Conservation (phyloP, 768 basidiomycete genomes). For the Suillus weaverae region DNA sequence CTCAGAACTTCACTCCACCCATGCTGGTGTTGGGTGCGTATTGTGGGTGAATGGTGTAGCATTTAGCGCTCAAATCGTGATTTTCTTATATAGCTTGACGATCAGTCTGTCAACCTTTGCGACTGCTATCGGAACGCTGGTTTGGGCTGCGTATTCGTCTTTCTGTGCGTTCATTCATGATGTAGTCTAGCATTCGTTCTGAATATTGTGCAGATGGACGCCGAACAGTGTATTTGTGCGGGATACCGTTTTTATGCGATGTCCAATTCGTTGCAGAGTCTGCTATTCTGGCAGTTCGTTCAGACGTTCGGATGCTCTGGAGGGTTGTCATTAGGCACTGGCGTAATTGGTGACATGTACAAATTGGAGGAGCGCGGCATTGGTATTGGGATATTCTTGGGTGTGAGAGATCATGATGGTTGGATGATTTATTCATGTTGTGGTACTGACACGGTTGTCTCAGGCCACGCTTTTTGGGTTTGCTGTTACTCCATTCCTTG, state of each 20-base stretch:
- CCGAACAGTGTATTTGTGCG: constrained; percentile 53
- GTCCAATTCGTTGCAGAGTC: constrained; percentile 41
- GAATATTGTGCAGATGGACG: constrained; percentile 51
- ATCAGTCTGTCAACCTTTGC: constrained; percentile 49
- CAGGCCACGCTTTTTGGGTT: constrained; percentile 52
- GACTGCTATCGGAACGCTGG: constrained; percentile 41
- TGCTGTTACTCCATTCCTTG: constrained; percentile 53
- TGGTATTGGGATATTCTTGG: constrained; percentile 55
- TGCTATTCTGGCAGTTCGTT: constrained; percentile 58
- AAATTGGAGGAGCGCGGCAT: constrained; percentile 55
- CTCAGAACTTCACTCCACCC: constrained; percentile 62
- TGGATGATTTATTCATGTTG: neutral
- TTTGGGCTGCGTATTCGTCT: constrained; percentile 48
- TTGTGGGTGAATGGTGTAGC: neutral
- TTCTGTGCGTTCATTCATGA: constrained; percentile 37
- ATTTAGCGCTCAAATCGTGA: neutral
- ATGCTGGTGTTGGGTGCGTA: constrained; percentile 52
- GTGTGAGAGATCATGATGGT: constrained; percentile 28
- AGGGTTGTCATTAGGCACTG: constrained; percentile 51
- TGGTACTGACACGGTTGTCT: neutral
- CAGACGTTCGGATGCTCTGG: constrained; percentile 61
- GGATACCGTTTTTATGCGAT: constrained; percentile 54
- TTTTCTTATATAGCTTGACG: constrained; percentile 33
- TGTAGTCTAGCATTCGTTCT: constrained; percentile 11
- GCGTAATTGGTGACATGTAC: constrained; percentile 61